A percentile compares a stretch with the other conserved stretches of the same genome.
Evolutionary conservation across 2,329 filamentous ascomycete genomes (phyloP).

Genomic region (Neonectria hederae): DNA sequence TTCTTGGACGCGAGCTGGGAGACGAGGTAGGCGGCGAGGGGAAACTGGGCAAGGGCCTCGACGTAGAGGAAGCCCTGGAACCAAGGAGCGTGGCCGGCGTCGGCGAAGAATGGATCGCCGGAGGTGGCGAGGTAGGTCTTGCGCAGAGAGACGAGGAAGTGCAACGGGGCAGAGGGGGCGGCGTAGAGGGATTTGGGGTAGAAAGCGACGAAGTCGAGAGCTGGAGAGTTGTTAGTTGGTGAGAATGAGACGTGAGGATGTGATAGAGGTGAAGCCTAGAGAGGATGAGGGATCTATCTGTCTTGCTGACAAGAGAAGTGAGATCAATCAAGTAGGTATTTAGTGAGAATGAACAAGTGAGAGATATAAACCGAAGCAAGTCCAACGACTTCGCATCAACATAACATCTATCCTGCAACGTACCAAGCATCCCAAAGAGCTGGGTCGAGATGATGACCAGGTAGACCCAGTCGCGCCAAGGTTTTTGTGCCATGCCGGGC

Average conservation of each 20-base stretch:
- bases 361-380: neutral
- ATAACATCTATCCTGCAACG: neutral
- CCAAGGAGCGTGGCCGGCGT: constrained; percentile 55
- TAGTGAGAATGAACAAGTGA: neutral
- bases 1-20: constrained; percentile 48
- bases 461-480: constrained; percentile 48
- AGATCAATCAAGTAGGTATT: neutral
- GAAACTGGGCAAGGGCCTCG: constrained; percentile 61
- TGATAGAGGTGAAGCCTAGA: neutral
- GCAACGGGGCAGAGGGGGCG: constrained; percentile 54
- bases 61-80: constrained; percentile 61
- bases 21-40: constrained; percentile 59
- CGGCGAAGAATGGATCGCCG: constrained; percentile 63
- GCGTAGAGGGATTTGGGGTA: constrained; percentile 60
- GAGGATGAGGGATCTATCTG: neutral
- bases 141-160: constrained; percentile 57
- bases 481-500: constrained; percentile 39
- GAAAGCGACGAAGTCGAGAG: constrained; percentile 63
- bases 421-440: constrained; percentile 51
- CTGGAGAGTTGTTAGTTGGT: constrained; percentile 45
- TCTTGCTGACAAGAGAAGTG: neutral
- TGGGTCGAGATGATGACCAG: constrained; percentile 47
- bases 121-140: constrained; percentile 57
- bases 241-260: too few species aligned
- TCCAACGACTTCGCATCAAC: neutral